Evolutionary conservation across 2,329 filamentous ascomycete species (phyloP).

Genomic region (Hypoxylon sp.): DNA sequence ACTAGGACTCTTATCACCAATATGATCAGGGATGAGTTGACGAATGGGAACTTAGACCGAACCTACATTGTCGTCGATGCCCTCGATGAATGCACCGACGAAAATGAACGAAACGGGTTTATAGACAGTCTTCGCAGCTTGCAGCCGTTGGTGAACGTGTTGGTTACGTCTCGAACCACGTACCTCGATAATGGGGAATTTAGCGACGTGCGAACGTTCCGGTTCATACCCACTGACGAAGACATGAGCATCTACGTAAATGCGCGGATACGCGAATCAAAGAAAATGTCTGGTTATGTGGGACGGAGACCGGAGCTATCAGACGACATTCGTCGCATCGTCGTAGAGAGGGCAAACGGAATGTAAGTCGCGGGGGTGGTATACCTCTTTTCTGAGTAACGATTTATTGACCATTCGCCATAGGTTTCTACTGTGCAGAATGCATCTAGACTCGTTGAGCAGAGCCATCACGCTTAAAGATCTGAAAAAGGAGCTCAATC

Average conservation of each 20-base stretch:
- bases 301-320: slow-evolving; percentile 25
- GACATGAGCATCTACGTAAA: slow-evolving; percentile 40
- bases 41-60: slow-evolving; percentile 16
- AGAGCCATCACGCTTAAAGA: slow-evolving; percentile 34
- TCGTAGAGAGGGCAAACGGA: slow-evolving; percentile 38
- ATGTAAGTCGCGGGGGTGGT: slow-evolving; percentile 23
- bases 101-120: slow-evolving; percentile 35
- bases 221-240: slow-evolving; percentile 32
- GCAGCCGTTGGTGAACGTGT: slow-evolving; percentile 32
- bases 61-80: slow-evolving; percentile 37
- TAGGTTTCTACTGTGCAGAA: slow-evolving; percentile 40
- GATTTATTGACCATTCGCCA: neutral
- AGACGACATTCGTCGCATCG: slow-evolving; percentile 28
- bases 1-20: slow-evolving; percentile 30
- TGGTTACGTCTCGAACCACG: slow-evolving; percentile 33
- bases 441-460: slow-evolving; percentile 37
- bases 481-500: slow-evolving; percentile 26
- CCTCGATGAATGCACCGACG: slow-evolving; percentile 35
- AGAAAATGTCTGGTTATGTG: slow-evolving; percentile 32
- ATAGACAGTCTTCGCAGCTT: slow-evolving; percentile 34
- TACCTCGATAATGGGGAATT: slow-evolving; percentile 28
- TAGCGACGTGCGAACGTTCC: slow-evolving; percentile 22
- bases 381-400: neutral
- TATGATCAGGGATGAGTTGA: slow-evolving; percentile 34
- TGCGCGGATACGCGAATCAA: slow-evolving; percentile 34